These are phyloP conservation scores for Mycena venus DNA, from an alignment of 768 basidiomycete genomes.

Conservation along the genomic window DNA sequence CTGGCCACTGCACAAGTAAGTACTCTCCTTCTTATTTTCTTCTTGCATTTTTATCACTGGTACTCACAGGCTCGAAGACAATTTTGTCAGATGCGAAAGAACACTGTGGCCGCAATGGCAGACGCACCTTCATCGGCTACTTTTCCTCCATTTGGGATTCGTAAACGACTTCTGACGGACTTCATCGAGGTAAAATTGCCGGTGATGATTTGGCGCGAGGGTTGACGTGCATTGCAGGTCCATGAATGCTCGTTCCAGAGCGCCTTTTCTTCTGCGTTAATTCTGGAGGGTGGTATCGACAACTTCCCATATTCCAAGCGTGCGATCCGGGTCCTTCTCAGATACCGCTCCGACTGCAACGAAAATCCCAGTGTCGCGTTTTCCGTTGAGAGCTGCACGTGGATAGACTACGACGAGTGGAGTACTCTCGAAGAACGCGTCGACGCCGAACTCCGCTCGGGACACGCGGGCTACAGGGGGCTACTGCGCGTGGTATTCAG, in stretches of 20 bases:
- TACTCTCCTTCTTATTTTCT: not conserved
- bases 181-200: conserved; percentile 21
- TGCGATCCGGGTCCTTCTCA: not conserved
- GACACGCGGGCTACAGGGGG: not conserved
- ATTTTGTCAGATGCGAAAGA: conserved; percentile 15
- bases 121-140: conserved; percentile 8
- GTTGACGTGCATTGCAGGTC: not conserved
- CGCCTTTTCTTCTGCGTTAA: conserved; percentile 13
- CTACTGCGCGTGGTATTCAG: conserved; percentile 13
- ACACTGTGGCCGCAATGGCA: not conserved
- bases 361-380: conserved; percentile 27
- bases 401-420: no score
- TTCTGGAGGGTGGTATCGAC: conserved; percentile 20
- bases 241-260: conserved; percentile 23
- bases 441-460: not conserved
- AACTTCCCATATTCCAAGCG: conserved; percentile 8
- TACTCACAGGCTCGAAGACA: not conserved
- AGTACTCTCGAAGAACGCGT: not conserved
- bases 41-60: not conserved
- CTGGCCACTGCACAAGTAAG: conserved; percentile 25
- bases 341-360: conserved; percentile 22
- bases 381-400: not conserved
- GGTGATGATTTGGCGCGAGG: not conserved
- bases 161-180: conserved; percentile 21
- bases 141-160: conserved; percentile 17